Conservation (phyloP, 2,329 filamentous ascomycete genomes). For the Monosporascus sp. region DNA sequence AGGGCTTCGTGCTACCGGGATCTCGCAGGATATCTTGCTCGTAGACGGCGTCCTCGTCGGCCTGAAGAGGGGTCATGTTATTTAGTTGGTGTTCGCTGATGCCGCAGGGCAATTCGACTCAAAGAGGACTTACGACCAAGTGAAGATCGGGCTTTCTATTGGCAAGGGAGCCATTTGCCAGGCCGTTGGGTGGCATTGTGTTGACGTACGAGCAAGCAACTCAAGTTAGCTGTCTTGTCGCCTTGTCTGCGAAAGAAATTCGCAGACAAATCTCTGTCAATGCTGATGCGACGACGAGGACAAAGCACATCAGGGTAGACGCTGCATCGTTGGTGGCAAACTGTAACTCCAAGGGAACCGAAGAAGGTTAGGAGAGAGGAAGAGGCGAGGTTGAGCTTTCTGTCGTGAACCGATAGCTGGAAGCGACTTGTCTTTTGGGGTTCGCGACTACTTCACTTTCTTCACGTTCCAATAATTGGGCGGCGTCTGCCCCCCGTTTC, state of each 20-base stretch:
- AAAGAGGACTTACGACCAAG: constrained; percentile 35
- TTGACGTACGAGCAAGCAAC: no score
- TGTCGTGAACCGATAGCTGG: background rate
- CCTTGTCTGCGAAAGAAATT: background rate
- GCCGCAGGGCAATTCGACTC: no score
- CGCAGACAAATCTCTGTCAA: background rate
- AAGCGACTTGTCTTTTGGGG: background rate
- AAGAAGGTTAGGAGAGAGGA: background rate
- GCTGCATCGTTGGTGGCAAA: background rate
- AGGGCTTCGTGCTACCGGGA: constrained; percentile 80
- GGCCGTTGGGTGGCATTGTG: constrained; percentile 27
- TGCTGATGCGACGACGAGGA: background rate
- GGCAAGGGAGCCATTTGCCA: constrained; percentile 22
- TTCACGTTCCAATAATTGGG: background rate
- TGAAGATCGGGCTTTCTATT: constrained; percentile 40
- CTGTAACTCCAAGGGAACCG: background rate
- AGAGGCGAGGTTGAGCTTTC: background rate
- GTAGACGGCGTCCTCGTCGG: constrained; percentile 87
- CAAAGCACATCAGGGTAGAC: background rate
- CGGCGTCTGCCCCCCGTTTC: background rate
- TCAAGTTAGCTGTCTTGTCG: no score
- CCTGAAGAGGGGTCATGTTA: constrained; percentile 40
- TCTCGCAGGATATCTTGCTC: constrained; percentile 93
- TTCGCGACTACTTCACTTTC: background rate
- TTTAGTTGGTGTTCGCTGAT: background rate